Base-by-base conservation (phyloP, 164 flowering plant species). In the Saururus chinensis region DNA sequence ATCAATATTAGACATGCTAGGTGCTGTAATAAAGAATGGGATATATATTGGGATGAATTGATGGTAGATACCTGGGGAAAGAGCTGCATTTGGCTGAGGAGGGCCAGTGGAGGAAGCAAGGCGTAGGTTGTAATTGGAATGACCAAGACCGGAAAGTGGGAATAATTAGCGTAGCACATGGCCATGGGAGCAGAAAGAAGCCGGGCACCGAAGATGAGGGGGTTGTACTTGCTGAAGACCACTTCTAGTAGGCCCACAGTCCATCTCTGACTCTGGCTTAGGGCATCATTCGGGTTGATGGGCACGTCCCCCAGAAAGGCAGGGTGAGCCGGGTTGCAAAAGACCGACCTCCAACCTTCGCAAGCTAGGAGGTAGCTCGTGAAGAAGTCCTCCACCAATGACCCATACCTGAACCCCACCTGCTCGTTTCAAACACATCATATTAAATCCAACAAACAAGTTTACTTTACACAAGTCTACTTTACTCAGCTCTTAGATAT, bases 381-480 rank as follows among this genome's bases (percentile, higher is more conserved):
- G 71, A 73, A 76, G 63, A 64, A 82, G 72, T 92, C 98, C 77
- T 92, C 98, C 0, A 76, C 77, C 53, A 86, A 56, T 0, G 91
- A 84, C 17, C 96, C 98, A 63, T 87, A 89, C 59, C 82, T 69
- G 56, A 87, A 80, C 0, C 96, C 98, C 56, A 85, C 60, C 96
- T 86, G 37, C 53, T 19, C 40, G 22, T 41, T 42, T 21, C 4
- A 9, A 45, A 56, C 17, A 56, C 17, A 30, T 30, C 37, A 30
- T 30, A 30, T 30, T 30, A n/a, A n/a, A n/a, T n/a, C n/a, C n/a
- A n/a, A n/a, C n/a, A n/a, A n/a, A n/a, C n/a, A 30, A 30, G 37
- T 30, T 6, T 30, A 30, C 37, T 30, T 6, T 30, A 30, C 37
- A n/a, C n/a, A 30, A 30, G 37, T 30, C 37, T 30, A 30, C 37